Conservation (phyloP, 495 filamentous ascomycete genomes). For the Xylaria intraflava region DNA sequence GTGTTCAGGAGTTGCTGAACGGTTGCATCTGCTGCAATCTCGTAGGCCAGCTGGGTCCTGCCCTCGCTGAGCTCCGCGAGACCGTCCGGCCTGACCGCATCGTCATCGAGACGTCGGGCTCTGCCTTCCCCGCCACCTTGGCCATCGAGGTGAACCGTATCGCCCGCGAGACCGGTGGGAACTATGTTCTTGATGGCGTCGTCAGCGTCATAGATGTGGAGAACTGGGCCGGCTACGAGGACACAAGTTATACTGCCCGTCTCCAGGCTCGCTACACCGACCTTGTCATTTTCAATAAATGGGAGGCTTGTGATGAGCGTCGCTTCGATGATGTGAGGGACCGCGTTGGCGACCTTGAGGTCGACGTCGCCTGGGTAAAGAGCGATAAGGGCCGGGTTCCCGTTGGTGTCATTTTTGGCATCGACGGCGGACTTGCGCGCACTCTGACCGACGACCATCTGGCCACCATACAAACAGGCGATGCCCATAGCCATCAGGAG, state of each 20-base stretch:
- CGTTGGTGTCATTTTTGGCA: slow-evolving; percentile 71
- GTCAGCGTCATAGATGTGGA: slow-evolving; percentile 92
- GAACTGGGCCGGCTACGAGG: slow-evolving; percentile 94
- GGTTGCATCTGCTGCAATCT: slow-evolving; percentile 99
- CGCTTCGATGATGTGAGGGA: slow-evolving; percentile 77
- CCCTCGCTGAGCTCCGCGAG: slow-evolving; percentile 61
- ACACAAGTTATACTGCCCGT: slow-evolving; percentile 81
- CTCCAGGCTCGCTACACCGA: slow-evolving; percentile 87
- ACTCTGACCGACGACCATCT: slow-evolving; percentile 38
- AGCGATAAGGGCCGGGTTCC: slow-evolving; percentile 68
- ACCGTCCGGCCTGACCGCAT: slow-evolving; percentile 68
- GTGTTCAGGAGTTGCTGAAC: slow-evolving; percentile 84
- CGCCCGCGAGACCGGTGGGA: slow-evolving; percentile 50
- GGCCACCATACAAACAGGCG: slow-evolving; percentile 27
- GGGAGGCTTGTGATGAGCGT: slow-evolving; percentile 68
- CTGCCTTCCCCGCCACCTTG: slow-evolving; percentile 80
- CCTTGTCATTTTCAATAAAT: slow-evolving; percentile 91
- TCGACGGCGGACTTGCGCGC: slow-evolving; percentile 73
- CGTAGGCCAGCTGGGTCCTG: slow-evolving; percentile 79
- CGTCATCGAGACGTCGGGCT: slow-evolving; percentile 85
- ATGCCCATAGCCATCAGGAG: slow-evolving; percentile 29
- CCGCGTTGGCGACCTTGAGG: slow-evolving; percentile 75
- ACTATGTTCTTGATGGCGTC: slow-evolving; percentile 80
- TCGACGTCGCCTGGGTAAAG: slow-evolving; percentile 75
- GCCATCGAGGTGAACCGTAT: slow-evolving; percentile 92